Percentiles rank a stretch among this genome's conserved stretches.
Evolutionary conservation across 2,329 filamentous ascomycete genomes (phyloP).

Genomic region (Didymella lethalis): DNA sequence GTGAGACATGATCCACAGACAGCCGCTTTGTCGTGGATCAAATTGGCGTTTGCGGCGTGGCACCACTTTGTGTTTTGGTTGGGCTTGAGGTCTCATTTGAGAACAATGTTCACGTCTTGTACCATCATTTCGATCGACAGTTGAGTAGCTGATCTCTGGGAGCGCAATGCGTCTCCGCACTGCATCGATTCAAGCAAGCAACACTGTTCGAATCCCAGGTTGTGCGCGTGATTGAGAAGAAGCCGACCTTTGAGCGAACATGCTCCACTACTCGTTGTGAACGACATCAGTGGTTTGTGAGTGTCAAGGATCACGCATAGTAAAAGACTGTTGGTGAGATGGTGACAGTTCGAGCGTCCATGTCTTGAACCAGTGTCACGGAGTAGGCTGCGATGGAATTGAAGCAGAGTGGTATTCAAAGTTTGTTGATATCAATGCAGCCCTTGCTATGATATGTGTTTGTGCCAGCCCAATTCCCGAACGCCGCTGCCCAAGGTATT

Average conservation of each 20-base stretch:
- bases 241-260: no score
- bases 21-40: background rate
- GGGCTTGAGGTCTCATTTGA: conserved; percentile 1
- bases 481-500: conserved; percentile 15
- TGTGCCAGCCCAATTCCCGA: background rate
- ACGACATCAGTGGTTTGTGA: no score
- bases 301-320: no score
- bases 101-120: conserved; percentile 7
- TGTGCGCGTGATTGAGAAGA: no score
- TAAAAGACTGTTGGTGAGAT: no score
- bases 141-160: background rate
- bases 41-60: conserved; percentile 15
- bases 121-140: conserved; percentile 1
- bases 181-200: no score
- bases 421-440: background rate
- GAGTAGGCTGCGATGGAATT: no score
- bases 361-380: no score
- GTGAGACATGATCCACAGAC: background rate
- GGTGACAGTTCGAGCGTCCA: no score
- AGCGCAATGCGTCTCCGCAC: background rate
- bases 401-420: background rate
- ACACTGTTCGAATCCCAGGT: no score
- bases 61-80: conserved; percentile 6
- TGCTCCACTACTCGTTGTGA: no score
- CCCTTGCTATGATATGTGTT: background rate